Conservation (phyloP, 2,329 filamentous ascomycete species). For the Juglanconis juglandina region DNA sequence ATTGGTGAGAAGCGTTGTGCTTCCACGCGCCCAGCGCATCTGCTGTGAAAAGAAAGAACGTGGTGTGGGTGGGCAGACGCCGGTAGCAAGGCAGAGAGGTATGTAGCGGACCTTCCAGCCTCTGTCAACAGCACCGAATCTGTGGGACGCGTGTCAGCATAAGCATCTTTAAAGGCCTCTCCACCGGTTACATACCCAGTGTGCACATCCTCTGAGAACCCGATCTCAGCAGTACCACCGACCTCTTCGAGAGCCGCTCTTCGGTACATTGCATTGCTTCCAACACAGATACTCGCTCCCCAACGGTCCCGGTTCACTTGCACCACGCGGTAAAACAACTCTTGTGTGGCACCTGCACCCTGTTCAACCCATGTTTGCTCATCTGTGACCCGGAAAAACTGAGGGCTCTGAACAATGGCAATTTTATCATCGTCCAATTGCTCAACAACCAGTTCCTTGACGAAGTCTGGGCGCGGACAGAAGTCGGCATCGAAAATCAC, state of each 20-base stretch:
- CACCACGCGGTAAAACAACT: slow-evolving; percentile 41
- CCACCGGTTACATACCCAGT: slow-evolving; percentile 30
- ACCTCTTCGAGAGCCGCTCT: slow-evolving; percentile 36
- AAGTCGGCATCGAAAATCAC: slow-evolving; percentile 42
- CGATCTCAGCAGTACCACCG: slow-evolving; percentile 39
- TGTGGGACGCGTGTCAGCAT: slow-evolving; percentile 9
- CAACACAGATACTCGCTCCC: slow-evolving; percentile 40
- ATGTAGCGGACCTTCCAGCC: slow-evolving; percentile 41
- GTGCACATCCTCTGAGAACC: slow-evolving; percentile 42
- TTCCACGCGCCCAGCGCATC: slow-evolving; percentile 41
- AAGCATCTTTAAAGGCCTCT: background rate
- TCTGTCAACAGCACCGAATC: slow-evolving; percentile 37
- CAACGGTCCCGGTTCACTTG: slow-evolving; percentile 38
- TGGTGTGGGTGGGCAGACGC: slow-evolving; percentile 40
- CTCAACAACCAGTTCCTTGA: slow-evolving; percentile 36
- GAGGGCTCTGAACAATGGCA: slow-evolving; percentile 39
- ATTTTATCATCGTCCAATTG: slow-evolving; percentile 35
- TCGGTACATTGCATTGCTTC: slow-evolving; percentile 39
- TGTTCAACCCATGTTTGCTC: slow-evolving; percentile 43
- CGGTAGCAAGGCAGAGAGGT: slow-evolving; percentile 38
- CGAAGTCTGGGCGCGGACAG: slow-evolving; percentile 38
- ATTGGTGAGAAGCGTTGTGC: slow-evolving; percentile 38
- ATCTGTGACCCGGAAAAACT: slow-evolving; percentile 36
- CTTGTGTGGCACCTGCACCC: slow-evolving; percentile 39
- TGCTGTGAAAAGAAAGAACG: slow-evolving; percentile 41